Evolutionary conservation across 2,329 filamentous ascomycete species (phyloP), one percentile per base, ranked within the genome.

Genomic region (Clarireedia monteithiana): DNA sequence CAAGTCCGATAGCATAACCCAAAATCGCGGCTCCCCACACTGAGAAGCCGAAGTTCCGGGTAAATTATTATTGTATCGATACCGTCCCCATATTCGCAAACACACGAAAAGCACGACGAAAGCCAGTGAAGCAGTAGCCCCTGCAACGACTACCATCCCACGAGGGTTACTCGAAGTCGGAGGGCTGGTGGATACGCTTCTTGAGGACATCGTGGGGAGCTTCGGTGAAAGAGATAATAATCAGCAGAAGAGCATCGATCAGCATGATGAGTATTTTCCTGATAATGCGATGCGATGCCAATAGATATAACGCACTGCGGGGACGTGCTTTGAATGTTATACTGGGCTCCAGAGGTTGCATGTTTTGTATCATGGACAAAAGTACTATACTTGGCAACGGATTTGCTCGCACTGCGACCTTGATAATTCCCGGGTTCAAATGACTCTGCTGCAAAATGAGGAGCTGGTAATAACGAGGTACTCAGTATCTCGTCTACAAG

Each of bases 1-100:
- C 20, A 59, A 45, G 34, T 59, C 57, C 15, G 54, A 57, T 9
- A 59, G 5, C 45, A 59, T 23, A 24, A 57, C 44, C 57, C 54
- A 57, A 34, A 51, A 57, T 26, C 50, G 38, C 17, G 45, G 42
- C 6, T 57, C 54, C 15, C 57, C 57, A 27, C 57, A 46, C 24
- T 47, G 30, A 36, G 50, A 15, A 20, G 44, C 27, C 15, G 45
- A 53, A 9, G 42, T 7, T 17, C 49, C 47, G 40, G 50, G 40
- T 2, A 30, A 47, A 38, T 9, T 34, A 12, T 27, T 56, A 7
- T 23, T 56, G 38, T 50, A 59, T 20, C 50, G 51, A 44, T 56
- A 59, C 15, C 57, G 57, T 38, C 54, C 57, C 57, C 57, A 59
- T 53, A 59, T 39, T 46, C 57, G 30, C 9, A 59, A 30, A 42